Evolutionary conservation across 78 protist genomes (phyloP), one percentile per base, ranked within the genome.

Genomic region (Capsaspora owczarzaki): DNA sequence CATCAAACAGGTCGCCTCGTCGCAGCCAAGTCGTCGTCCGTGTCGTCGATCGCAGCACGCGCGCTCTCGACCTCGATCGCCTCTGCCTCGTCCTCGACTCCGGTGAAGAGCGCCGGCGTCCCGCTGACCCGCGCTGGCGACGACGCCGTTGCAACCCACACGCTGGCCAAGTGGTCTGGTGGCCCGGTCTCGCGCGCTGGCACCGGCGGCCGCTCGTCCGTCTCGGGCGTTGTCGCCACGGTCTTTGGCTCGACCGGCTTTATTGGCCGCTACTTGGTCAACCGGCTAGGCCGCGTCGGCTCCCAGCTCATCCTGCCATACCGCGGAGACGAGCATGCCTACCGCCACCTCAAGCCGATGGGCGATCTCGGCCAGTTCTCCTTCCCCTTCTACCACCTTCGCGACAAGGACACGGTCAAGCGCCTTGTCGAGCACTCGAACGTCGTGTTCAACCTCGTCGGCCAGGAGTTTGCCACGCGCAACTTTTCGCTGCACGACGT

Each of bases 301-400:
- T 40, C 81, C 0, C 83, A 43, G 37, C 51, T 89, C 33, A 69
- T 89, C 16, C 35, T 78, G 6, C 90, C 90, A 25, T 76, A 63
- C 84, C 84, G 93, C 19, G 77, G 80, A 0, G 88, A 80, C 29
- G 80, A 78, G 61, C 41, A 80, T 60, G 71, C 56, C 31, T 1
- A 35, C 33, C 66, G 86, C 4, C 86, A 74, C 70, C 69, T 86
- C 78, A 85, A 81, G 74, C 44, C 61, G 16, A 76, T 80, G 81
- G 88, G 85, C 14, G 93, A 89, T 56, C 82, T 87, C 31, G 93
- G 93, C 63, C 85, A 79, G 68, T 81, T 87, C 27, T n/a, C 2
- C 37, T 51, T 72, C 37, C 2, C 1, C 31, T 3, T 35, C 0
- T 41, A 25, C 66, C 41, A 35, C 10, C 68, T 51, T 2, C 63